Evolutionary conservation across 768 basidiomycete species (phyloP).

Genomic region (Austroboletus festivus): DNA sequence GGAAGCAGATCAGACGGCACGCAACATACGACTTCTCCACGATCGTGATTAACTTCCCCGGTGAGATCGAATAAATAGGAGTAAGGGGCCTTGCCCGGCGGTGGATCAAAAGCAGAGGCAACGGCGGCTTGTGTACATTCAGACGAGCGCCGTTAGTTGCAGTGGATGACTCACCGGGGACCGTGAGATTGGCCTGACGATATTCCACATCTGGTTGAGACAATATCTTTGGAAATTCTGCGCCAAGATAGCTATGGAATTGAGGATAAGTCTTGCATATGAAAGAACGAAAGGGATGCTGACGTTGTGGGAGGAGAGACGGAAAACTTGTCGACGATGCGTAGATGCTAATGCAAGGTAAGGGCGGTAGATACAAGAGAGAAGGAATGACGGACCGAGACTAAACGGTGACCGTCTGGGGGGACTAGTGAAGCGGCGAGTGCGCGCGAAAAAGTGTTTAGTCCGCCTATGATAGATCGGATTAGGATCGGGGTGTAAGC

Average conservation of each 20-base stretch:
- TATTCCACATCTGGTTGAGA: constrained; percentile 72
- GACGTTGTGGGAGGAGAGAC: constrained; percentile 74
- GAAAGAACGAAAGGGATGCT: constrained; percentile 25
- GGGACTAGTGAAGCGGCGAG: constrained; percentile 70
- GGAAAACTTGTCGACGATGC: constrained; percentile 74
- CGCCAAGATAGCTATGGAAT: constrained; percentile 64
- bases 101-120: constrained; percentile 65
- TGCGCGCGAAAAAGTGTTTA: constrained; percentile 75
- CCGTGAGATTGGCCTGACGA: constrained; percentile 75
- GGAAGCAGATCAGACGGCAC: background rate
- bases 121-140: constrained; percentile 52
- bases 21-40: constrained; percentile 63
- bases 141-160: constrained; percentile 10
- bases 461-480: constrained; percentile 52
- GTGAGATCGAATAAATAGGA: constrained; percentile 84
- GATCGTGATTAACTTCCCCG: constrained; percentile 74
- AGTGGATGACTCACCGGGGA: constrained; percentile 48
- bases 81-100: constrained; percentile 65
- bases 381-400: constrained; percentile 52
- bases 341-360: constrained; percentile 46
- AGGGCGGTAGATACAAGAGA: constrained; percentile 12
- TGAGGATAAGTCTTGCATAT: constrained; percentile 7
- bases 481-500: constrained; percentile 4
- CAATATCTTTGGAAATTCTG: constrained; percentile 70
- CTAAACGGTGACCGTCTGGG: constrained; percentile 61